Evolutionary conservation across 2,329 filamentous ascomycete species (phyloP), one percentile per base, ranked within the genome.

Genomic region (Aspergillus puulaauensis): DNA sequence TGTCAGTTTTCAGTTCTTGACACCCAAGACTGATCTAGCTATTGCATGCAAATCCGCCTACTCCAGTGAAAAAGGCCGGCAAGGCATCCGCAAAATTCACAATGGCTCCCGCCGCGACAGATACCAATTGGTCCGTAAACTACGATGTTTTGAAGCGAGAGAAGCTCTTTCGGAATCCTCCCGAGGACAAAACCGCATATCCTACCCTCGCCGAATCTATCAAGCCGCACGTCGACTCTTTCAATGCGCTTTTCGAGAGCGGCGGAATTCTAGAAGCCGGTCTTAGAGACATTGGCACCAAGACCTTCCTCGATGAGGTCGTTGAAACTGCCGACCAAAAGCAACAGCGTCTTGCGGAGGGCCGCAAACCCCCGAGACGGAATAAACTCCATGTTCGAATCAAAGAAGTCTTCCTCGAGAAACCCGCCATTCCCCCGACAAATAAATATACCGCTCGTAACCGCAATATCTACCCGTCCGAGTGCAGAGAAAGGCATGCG

Each of bases 401-500:
- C 71, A 91, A 88, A 72, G 87, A 93, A 62, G 83, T 98, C 33
- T 88, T 88, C 61, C 82, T 98, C 46, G 90, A 95, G 65, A 96
- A 91, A 75, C 86, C 93, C 11, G 82, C 86, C 64, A 81, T 97
- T 14, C 92, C 93, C 4, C 78, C 88, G 1, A 85, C 84, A 51
- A 97, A 97, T 80, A 96, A 96, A 75, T 87, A 89, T 70, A 89
- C 89, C 53, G 81, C 82, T 55, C 86, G 84, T 67, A 91, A 91
- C 74, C 85, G 95, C 71, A 90, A 95, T 69, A 91, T 99, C 65
- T 85, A 92, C 59, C 95, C 95, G 0, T 86, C 93, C 39, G 95
- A 99, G 79, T 96, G 92, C 79, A 86, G 95, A 81, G 93, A 99
- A 78, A 86, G 95, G 46, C 93, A 98, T 81, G 86, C 86, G 54